phyloP scores from a whole-genome alignment of 2,329 filamentous ascomycete genomes.

The Colletotrichum cordylinicola region DNA sequence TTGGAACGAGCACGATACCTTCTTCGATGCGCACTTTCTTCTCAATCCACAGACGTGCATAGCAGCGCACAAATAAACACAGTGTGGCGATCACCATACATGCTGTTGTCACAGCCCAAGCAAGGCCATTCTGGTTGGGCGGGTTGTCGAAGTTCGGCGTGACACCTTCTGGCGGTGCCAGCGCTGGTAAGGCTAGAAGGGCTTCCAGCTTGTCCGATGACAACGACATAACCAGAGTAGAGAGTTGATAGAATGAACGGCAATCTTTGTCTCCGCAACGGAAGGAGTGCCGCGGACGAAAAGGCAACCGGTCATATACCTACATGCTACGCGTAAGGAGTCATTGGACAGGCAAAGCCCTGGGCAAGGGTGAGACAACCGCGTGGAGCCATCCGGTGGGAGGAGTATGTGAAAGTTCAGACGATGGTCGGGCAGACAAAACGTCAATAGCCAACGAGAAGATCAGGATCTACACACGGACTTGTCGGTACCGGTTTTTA shows the following conservation, averaged over 20 bases:
- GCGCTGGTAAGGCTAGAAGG: slow-evolving; percentile 7
- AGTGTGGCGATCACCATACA: background rate
- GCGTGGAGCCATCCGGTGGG: background rate
- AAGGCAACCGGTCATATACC: background rate
- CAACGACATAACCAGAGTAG: background rate
- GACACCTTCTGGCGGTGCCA: slow-evolving; percentile 7
- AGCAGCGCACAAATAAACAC: slow-evolving; percentile 6
- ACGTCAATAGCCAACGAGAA: background rate
- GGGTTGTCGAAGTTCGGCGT: slow-evolving; percentile 15
- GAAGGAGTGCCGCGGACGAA: background rate
- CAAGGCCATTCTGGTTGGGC: slow-evolving; percentile 18
- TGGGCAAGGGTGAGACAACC: background rate
- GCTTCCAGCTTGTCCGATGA: slow-evolving; percentile 7
- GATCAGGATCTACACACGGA: background rate
- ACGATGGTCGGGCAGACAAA: background rate
- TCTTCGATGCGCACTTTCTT: slow-evolving; percentile 13
- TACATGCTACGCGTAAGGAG: background rate
- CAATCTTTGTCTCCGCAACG: background rate
- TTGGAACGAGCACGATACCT: background rate
- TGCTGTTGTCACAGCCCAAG: slow-evolving; percentile 1
- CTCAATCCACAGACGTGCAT: slow-evolving; percentile 1
- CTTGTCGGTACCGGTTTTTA: background rate
- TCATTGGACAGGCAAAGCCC: background rate
- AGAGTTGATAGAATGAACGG: background rate
- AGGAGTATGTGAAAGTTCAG: background rate